A percentile compares a stretch with the other conserved stretches of the same genome.
Evolutionary conservation across 2,329 filamentous ascomycete genomes (phyloP).

Genomic region (Annulohypoxylon truncatum): DNA sequence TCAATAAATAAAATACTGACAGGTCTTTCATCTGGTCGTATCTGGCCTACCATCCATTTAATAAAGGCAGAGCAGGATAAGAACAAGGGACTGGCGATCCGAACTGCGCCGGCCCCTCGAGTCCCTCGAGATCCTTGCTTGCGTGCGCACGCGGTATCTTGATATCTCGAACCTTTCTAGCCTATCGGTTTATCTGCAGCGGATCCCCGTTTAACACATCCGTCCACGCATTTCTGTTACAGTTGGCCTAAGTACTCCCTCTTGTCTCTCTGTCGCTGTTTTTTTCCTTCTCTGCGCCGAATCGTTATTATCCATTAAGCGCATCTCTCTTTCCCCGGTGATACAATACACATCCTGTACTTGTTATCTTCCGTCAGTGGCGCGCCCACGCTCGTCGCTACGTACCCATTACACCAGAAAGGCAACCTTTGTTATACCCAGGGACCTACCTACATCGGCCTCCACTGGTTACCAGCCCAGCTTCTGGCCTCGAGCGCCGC

Average conservation of each 20-base stretch:
- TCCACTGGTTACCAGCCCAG: constrained; percentile 23
- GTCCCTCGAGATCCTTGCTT: constrained; percentile 34
- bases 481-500: constrained; percentile 26
- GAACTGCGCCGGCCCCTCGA: constrained; percentile 30
- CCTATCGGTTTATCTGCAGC: constrained; percentile 49
- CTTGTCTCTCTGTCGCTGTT: background rate
- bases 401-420: constrained; percentile 12
- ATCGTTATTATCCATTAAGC: constrained; percentile 33
- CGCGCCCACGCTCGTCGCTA: constrained; percentile 3
- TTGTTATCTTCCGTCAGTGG: constrained; percentile 34
- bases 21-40: background rate
- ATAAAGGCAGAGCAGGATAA: constrained; percentile 20
- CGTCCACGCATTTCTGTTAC: constrained; percentile 32
- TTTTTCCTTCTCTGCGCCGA: constrained; percentile 24
- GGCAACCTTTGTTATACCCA: constrained; percentile 20
- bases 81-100: constrained; percentile 25
- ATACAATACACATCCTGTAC: constrained; percentile 34
- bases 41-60: constrained; percentile 1
- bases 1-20: background rate
- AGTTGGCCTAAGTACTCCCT: constrained; percentile 26
- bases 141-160: constrained; percentile 38
- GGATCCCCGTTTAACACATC: constrained; percentile 38
- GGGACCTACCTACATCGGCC: constrained; percentile 26
- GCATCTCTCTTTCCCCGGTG: constrained; percentile 16
- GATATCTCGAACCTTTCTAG: constrained; percentile 44